A percentile compares a stretch with the other conserved stretches of the same genome.
These are phyloP conservation scores for Komagataella kurtzmanii DNA, from an alignment of 805 yeast species.

Conservation along the genomic window DNA sequence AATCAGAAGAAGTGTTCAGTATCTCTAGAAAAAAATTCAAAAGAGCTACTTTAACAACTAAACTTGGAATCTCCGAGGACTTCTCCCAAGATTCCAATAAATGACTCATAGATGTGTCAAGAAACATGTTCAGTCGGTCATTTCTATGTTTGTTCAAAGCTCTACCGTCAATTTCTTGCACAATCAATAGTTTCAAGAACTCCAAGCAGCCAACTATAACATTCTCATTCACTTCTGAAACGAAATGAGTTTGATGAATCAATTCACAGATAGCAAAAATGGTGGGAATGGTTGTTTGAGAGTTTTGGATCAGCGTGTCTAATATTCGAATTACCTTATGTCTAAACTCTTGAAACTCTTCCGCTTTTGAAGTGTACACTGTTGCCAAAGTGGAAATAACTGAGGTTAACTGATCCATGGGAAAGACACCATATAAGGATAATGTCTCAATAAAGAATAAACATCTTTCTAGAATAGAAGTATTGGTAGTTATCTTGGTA, in stretches of 20 bases:
- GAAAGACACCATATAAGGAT: constrained; percentile 11
- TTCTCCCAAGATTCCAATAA: background rate
- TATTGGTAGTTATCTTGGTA: constrained; percentile 5
- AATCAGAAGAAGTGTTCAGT: background rate
- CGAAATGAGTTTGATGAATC: background rate
- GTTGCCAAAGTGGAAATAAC: background rate
- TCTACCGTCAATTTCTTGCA: background rate
- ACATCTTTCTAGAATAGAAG: constrained; percentile 6
- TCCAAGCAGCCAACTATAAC: background rate
- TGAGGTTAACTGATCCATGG: constrained; percentile 12
- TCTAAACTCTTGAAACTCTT: background rate
- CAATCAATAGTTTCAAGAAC: background rate
- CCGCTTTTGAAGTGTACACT: background rate
- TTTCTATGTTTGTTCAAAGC: constrained; percentile 6
- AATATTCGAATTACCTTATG: background rate
- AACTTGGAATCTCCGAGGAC: background rate
- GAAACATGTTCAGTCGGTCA: constrained; percentile 5
- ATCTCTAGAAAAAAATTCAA: background rate
- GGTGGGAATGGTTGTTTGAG: background rate
- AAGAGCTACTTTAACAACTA: background rate
- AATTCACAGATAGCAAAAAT: background rate
- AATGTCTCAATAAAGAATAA: constrained; percentile 6
- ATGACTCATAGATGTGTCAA: background rate
- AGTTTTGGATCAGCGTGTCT: background rate
- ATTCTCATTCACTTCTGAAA: background rate